Conservation (phyloP, 108 stramenopile species). For the Bacterosira constricta region DNA sequence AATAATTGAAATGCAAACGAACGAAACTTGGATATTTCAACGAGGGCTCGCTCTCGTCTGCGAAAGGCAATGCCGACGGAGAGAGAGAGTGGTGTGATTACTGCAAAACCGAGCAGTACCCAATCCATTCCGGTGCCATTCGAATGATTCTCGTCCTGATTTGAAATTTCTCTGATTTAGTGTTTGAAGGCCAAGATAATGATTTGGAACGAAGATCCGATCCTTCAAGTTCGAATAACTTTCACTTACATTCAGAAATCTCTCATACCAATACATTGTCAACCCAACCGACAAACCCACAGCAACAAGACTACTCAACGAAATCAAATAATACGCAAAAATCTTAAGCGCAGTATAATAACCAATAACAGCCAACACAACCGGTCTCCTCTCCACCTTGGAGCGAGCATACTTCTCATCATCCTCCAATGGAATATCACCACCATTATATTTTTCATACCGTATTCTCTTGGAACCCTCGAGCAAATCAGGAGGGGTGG, state of each 20-base stretch:
- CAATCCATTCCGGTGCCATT: conserved; percentile 57
- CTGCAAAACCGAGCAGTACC: conserved; percentile 74
- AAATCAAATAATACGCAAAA: conserved; percentile 41
- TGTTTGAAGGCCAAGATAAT: not conserved
- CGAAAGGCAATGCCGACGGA: conserved; percentile 65
- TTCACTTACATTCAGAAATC: conserved; percentile 4
- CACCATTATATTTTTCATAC: conserved; percentile 7
- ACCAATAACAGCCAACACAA: conserved; percentile 27
- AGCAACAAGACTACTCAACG: conserved; percentile 34
- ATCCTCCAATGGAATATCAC: conserved; percentile 34
- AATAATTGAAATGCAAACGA: conserved; percentile 59
- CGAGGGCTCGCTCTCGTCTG: conserved; percentile 66
- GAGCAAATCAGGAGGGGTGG: not conserved
- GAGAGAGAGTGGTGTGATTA: conserved; percentile 69
- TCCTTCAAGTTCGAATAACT: not conserved
- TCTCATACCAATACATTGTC: conserved; percentile 42
- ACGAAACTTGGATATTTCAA: conserved; percentile 53
- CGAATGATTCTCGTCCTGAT: not conserved
- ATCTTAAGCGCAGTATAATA: conserved; percentile 42
- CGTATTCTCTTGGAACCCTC: conserved; percentile 15
- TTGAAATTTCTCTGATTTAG: not conserved
- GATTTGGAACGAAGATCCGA: not conserved
- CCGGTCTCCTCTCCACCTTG: conserved; percentile 31
- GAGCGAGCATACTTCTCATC: conserved; percentile 40
- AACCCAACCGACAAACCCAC: conserved; percentile 27